Evolutionary conservation across 495 filamentous ascomycete genomes (phyloP), one percentile per base, ranked within the genome.

Genomic region (Neurospora tetrasperma): DNA sequence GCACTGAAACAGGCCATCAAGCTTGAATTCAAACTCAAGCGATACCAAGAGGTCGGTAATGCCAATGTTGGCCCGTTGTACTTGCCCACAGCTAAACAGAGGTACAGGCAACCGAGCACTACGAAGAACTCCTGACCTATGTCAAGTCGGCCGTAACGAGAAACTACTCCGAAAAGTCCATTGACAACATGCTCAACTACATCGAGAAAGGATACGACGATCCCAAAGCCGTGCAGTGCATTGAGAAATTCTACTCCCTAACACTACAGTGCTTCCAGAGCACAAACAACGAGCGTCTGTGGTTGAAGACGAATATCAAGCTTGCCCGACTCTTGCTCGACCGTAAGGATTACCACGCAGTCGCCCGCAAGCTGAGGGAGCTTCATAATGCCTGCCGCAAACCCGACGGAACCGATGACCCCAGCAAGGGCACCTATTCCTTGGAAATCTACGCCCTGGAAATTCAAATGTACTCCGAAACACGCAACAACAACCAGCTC

Each of bases 261-360:
- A 98, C 96, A 2, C 89, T 99, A 31, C 86, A 92, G 73, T 96
- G 96, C 20, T 98, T 99, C 83, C 94, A 98, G 82, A 96, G 90
- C 76, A 98, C 94, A 23, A 99, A 98, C 82, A 98, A 98, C 79
- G 96, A 99, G 83, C 89, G 96, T 69, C 84, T 99, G 71, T 99
- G 96, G 96, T 86, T 99, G 48, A 98, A 98, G 86, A 98, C 96
- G 0, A 98, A 97, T 79, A 97, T 97, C 77, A 99, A 99, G 83
- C 88, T 99, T 7, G 94, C 96, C 41, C 91, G 92, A 73, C 85
- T 99, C 16, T 94, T 93, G 85, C 86, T 99, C 14, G 94, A 97
- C 74, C 89, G 93, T 73, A 96, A 95, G 78, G 91, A 98, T 80
- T 99, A 97, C 79, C 80, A 84, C 9, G 88, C 90, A 69, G 86